Base-by-base conservation (phyloP, 768 basidiomycete species). In the Tricholoma bakamatsutake region DNA sequence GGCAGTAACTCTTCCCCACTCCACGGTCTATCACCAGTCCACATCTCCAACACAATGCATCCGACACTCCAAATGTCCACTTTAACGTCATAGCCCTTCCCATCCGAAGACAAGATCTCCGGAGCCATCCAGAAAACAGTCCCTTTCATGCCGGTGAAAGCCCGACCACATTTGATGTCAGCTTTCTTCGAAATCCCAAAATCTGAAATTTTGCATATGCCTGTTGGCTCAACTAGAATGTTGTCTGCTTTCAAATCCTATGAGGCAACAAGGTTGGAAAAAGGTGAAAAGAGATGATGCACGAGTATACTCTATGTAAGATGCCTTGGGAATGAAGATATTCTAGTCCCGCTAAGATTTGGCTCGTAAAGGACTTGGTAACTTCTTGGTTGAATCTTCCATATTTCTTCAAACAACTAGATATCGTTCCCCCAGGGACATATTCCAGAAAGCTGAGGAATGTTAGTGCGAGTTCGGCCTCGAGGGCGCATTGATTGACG, bases 121-220 rank as follows among this genome's bases (percentile, higher is more conserved):
- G 93, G 94, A 1, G 94, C 93, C 93, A 97, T 96, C 92, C 94
- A 98, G 66, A 88, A 94, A 12, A 90, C 82, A 0, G 93, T 94
- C 5, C 95, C 95, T 70, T 85, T 87, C 86, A 97, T 88, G 13
- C 80, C 80, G 1, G 92, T 92, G 45, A 75, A 78, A 50, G 83
- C 85, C 47, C 84, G 81, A 12, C 77, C 82, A 59, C 66, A 60
- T 27, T 79, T 72, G 48, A 82, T 80, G 60, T 90, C 85, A 52
- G 90, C 85, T 62, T 84, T 85, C 68, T 95, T 97, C n/a, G 92
- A 93, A 57, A 96, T 96, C 18, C 95, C 95, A 65, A 98, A 98
- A 69, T 97, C 94, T 1, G 91, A 90, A 45, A 98, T 97, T 71
- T 97, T 97, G 78, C 93, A 94, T 51, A 87, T 71, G 0, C 95